Evolutionary conservation across 805 yeast species (phyloP).

Genomic region (Alloascoidea hylecoeti): DNA sequence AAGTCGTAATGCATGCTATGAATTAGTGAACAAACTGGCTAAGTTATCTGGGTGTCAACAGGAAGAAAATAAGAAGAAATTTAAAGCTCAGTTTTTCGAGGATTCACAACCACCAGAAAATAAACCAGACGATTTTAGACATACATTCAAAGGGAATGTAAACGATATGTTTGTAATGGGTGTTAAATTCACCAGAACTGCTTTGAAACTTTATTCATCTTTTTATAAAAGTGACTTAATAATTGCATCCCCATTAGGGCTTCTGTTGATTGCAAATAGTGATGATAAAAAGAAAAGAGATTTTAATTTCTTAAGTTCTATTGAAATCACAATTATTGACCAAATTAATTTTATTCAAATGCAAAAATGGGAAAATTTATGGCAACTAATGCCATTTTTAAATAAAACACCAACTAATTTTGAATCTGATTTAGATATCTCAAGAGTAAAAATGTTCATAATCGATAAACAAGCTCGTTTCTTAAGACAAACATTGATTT

Average conservation of each 20-base stretch:
- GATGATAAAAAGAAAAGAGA: constrained; percentile 37
- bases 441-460: constrained; percentile 85
- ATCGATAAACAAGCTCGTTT: constrained; percentile 66
- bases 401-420: constrained; percentile 66
- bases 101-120: constrained; percentile 29
- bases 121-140: constrained; percentile 77
- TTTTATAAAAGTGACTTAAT: constrained; percentile 79
- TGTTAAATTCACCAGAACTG: constrained; percentile 78
- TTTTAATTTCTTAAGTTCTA: constrained; percentile 75
- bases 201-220: constrained; percentile 70
- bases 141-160: constrained; percentile 74
- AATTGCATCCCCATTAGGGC: constrained; percentile 84
- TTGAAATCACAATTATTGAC: constrained; percentile 71
- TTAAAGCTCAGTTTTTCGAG: constrained; percentile 53
- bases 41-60: constrained; percentile 54
- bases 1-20: constrained; percentile 65
- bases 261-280: constrained; percentile 39
- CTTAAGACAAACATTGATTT: constrained; percentile 66
- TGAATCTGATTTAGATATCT: constrained; percentile 77
- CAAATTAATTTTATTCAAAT: constrained; percentile 75
- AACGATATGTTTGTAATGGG: constrained; percentile 89
- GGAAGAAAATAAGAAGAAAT: constrained; percentile 69
- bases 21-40: constrained; percentile 48
- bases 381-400: constrained; percentile 48
- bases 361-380: constrained; percentile 88